Evolutionary conservation across 345 rosid species (phyloP).

Genomic region (Linum trigynum): DNA sequence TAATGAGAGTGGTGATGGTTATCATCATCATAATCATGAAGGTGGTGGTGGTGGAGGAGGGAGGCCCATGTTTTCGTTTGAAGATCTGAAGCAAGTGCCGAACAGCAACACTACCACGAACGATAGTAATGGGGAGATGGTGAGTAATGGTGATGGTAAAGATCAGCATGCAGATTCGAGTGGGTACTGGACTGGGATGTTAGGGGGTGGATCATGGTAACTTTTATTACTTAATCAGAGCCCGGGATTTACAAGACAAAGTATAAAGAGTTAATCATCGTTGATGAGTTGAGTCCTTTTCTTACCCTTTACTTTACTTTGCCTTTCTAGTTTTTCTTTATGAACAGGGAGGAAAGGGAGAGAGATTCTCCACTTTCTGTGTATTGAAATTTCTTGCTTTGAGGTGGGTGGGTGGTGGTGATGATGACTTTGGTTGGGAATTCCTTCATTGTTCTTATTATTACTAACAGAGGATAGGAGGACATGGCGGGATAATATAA

Average conservation of each 20-base stretch:
- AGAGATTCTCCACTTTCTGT: neutral
- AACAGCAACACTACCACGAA: constrained; percentile 16
- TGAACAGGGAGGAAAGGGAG: neutral
- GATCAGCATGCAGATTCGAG: constrained; percentile 38
- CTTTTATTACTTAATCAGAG: too few relatives aligned
- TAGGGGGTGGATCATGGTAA: constrained; percentile 97
- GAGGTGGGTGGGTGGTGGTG: constrained; percentile 1
- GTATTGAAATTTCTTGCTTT: neutral
- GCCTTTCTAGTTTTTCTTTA: neutral
- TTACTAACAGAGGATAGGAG: neutral
- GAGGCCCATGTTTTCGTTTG: constrained; percentile 78
- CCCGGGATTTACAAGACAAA: too few relatives aligned
- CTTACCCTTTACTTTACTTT: neutral
- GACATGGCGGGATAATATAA: neutral
- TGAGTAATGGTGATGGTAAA: neutral
- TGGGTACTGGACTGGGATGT: constrained; percentile 92
- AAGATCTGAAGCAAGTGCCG: constrained; percentile 77
- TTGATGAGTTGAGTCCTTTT: neutral
- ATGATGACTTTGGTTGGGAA: neutral
- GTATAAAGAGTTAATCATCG: neutral
- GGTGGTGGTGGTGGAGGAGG: constrained; percentile 31
- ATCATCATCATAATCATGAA: constrained; percentile 37
- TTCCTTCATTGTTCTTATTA: constrained; percentile 1
- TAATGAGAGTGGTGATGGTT: constrained; percentile 29
- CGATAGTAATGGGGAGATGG: constrained; percentile 31